Conservation (phyloP, 202 grass and related monocot species). For the Panicum hallii region DNA sequence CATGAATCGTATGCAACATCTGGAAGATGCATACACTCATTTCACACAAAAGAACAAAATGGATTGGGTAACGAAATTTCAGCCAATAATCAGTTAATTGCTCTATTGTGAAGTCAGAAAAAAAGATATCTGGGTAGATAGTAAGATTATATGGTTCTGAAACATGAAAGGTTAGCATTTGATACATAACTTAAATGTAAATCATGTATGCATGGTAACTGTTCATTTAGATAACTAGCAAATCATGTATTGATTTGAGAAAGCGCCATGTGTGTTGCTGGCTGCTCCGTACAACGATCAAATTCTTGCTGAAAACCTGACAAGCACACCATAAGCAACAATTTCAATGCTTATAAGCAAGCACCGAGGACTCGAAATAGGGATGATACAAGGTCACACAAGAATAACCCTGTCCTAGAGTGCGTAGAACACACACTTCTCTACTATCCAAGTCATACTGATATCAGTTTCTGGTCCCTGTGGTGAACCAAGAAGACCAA, state of each 20-base stretch:
- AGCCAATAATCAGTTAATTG: too few relatives aligned
- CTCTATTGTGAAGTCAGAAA: too few relatives aligned
- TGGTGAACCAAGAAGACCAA: not conserved
- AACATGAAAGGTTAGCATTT: too few relatives aligned
- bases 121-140: too few relatives aligned
- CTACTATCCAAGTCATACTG: not conserved
- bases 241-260: too few relatives aligned
- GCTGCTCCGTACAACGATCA: not conserved
- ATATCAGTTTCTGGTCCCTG: not conserved
- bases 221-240: too few relatives aligned
- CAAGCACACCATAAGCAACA: not conserved
- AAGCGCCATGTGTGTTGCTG: too few relatives aligned
- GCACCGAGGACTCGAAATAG: not conserved
- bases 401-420: not conserved
- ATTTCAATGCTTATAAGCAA: constrained; percentile 1
- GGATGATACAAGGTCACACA: not conserved
- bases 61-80: too few relatives aligned
- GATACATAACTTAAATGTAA: too few relatives aligned
- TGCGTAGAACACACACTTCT: not conserved
- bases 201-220: too few relatives aligned
- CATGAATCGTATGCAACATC: not conserved
- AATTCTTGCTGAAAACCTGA: not conserved
- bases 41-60: too few relatives aligned
- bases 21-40: not conserved
- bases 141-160: too few relatives aligned